Percentiles rank a stretch among this genome's conserved stretches.
Evolutionary conservation across 2,329 filamentous ascomycete genomes (phyloP).

Genomic region (Botryosphaeria dothidea): DNA sequence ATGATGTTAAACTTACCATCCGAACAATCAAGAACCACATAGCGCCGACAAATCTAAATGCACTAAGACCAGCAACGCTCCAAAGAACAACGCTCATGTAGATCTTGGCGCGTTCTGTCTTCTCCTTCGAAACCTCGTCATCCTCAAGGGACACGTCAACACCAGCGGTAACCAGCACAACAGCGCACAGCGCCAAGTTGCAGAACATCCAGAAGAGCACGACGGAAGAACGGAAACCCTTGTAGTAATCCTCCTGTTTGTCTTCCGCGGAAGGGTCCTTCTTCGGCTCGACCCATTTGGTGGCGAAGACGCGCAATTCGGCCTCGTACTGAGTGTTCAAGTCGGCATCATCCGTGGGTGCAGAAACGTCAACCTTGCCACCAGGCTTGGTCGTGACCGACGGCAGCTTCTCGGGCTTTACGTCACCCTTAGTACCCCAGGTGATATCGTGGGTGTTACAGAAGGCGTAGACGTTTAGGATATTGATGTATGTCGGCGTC

Average conservation of each 20-base stretch:
- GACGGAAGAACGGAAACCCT: conserved; percentile 87
- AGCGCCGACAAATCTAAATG: conserved; percentile 84
- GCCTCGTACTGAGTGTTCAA: conserved; percentile 92
- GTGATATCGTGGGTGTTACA: conserved; percentile 98
- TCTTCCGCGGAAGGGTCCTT: conserved; percentile 64
- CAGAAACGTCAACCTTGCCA: conserved; percentile 88
- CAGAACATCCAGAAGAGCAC: conserved; percentile 96
- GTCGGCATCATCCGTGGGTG: conserved; percentile 87
- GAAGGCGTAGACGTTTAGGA: conserved; percentile 98
- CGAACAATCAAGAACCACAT: conserved; percentile 81
- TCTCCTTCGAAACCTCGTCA: conserved; percentile 31
- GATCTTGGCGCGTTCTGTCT: conserved; percentile 65
- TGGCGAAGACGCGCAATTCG: conserved; percentile 72
- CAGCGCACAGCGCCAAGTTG: conserved; percentile 83
- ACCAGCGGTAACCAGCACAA: conserved; percentile 84
- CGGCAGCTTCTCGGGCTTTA: conserved; percentile 88
- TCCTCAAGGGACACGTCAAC: conserved; percentile 58
- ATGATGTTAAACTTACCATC: conserved; percentile 33
- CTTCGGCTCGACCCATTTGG: conserved; percentile 74
- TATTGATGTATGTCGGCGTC: conserved; percentile 96
- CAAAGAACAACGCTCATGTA: conserved; percentile 88
- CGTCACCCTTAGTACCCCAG: conserved; percentile 97
- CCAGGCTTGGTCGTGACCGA: conserved; percentile 88
- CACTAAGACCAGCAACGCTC: conserved; percentile 80
- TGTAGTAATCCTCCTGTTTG: conserved; percentile 97